Evolutionary conservation across 2,329 filamentous ascomycete genomes (phyloP).

Genomic region (Neocatenulostroma microsporum): DNA sequence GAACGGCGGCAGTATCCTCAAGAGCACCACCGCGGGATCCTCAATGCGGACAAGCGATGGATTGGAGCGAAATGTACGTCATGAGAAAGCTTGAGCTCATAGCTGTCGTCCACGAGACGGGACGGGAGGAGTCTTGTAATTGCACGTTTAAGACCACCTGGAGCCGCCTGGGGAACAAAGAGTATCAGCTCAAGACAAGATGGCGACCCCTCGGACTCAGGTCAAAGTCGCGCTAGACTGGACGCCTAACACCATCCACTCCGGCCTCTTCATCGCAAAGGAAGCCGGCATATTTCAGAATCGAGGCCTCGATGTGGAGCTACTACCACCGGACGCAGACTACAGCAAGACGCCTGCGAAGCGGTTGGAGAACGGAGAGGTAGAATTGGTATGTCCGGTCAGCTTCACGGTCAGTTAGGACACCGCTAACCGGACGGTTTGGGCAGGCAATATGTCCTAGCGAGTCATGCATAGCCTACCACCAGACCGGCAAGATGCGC

Average conservation of each 20-base stretch:
- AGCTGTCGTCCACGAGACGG: too few species aligned
- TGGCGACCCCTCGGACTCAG: slow-evolving; percentile 11
- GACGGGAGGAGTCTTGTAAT: background rate
- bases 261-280: slow-evolving; percentile 24
- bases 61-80: too few species aligned
- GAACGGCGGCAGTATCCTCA: too few species aligned
- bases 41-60: too few species aligned
- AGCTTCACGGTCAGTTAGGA: background rate
- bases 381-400: slow-evolving; percentile 15
- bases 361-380: slow-evolving; percentile 20
- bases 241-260: slow-evolving; percentile 30
- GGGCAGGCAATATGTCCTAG: slow-evolving; percentile 24
- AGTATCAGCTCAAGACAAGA: slow-evolving; percentile 3
- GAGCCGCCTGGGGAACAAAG: too few species aligned
- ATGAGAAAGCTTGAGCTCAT: slow-evolving; percentile 1
- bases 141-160: too few species aligned
- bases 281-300: slow-evolving; percentile 18
- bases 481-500: slow-evolving; percentile 22
- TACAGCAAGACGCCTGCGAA: slow-evolving; percentile 26
- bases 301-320: slow-evolving; percentile 20
- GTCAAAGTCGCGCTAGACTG: slow-evolving; percentile 28
- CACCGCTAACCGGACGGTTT: background rate
- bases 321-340: slow-evolving; percentile 21
- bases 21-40: too few species aligned
- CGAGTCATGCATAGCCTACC: slow-evolving; percentile 28